Base-by-base conservation (phyloP, 805 yeast species). In the Spathaspora girioi region DNA sequence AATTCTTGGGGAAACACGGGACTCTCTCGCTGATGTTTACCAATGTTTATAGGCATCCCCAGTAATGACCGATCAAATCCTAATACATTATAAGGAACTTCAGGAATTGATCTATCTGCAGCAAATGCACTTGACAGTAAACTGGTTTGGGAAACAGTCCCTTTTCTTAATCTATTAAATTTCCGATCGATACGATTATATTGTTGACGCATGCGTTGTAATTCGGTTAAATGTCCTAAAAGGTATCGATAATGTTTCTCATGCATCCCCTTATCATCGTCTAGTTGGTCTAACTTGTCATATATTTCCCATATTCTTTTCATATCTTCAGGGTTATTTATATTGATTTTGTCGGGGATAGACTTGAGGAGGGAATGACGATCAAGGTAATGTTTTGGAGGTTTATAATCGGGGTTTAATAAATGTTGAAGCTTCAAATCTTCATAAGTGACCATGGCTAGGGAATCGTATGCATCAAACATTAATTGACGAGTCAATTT, bases 51-150 rank as follows among this genome's bases (percentile, higher is more conserved):
- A 1, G 79, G 79, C 27, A 71, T 59, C 2, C 79, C 79, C 26
- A 68, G 60, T 29, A 72, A 55, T 23, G 69, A 61, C 46, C 69
- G 59, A 57, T 74, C 79, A 56, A 71, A 71, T 5, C 79, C 79
- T 2, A 71, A 59, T 8, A 73, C 76, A 56, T 73, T 71, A 54
- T 72, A 72, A 10, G 71, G 70, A 35, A 60, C 57, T n/a, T 59
- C 60, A 46, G 64, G 64, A 7, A 66, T 49, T 47, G 67, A 66
- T 15, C 64, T 62, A 42, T 64, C 60, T 38, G 62, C 63, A 17
- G 69, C 55, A 47, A 67, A 67, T 20, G 67, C 66, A 31, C 67
- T 69, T 17, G 67, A 60, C 18, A 64, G 58, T 50, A 68, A 62
- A 31, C 60, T 52, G 40, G 66, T 23, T 6, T 42, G 31, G 40